Evolutionary conservation across 2,329 filamentous ascomycete genomes (phyloP).

Genomic region (Phyllosticta capitalensis): DNA sequence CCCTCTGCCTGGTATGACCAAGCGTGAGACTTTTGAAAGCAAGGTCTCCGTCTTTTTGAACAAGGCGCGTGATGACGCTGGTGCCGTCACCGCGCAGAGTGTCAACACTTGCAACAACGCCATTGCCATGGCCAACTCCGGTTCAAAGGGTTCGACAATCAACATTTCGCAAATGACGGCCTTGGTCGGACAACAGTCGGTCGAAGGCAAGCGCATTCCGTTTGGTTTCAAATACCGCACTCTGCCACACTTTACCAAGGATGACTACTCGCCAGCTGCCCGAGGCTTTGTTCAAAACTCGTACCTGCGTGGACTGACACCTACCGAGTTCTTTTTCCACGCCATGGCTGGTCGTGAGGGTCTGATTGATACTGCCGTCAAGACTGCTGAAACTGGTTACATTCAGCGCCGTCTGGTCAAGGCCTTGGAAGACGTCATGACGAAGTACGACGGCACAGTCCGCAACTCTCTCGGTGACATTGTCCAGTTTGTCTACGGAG

Average conservation of each 20-base stretch:
- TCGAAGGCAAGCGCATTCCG: constrained; percentile 97
- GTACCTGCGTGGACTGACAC: constrained; percentile 89
- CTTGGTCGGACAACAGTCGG: constrained; percentile 93
- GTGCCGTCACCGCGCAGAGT: constrained; percentile 83
- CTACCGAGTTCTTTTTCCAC: constrained; percentile 98
- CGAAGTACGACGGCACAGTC: constrained; percentile 94
- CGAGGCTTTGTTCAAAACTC: constrained; percentile 98
- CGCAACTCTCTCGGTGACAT: constrained; percentile 95
- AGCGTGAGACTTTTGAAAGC: constrained; percentile 96
- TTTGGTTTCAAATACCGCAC: constrained; percentile 99
- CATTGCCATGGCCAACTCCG: constrained; percentile 89
- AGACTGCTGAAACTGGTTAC: constrained; percentile 98
- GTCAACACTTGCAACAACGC: constrained; percentile 95
- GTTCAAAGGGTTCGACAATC: constrained; percentile 97
- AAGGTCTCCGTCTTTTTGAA: constrained; percentile 92
- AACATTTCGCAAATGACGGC: constrained; percentile 99
- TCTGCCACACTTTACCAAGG: constrained; percentile 95
- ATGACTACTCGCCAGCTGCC: constrained; percentile 95
- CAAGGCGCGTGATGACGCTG: constrained; percentile 90
- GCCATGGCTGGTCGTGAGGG: constrained; percentile 99
- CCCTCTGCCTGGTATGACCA: constrained; percentile 94
- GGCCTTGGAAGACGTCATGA: constrained; percentile 93
- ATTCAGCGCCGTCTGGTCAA: constrained; percentile 98
- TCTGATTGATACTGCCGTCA: constrained; percentile 98
- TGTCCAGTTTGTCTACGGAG: constrained; percentile 94